These are phyloP conservation scores for Sphagnum contortum DNA, from an alignment of 225 moss, liverwort and hornwort species.

Conservation along the genomic window DNA sequence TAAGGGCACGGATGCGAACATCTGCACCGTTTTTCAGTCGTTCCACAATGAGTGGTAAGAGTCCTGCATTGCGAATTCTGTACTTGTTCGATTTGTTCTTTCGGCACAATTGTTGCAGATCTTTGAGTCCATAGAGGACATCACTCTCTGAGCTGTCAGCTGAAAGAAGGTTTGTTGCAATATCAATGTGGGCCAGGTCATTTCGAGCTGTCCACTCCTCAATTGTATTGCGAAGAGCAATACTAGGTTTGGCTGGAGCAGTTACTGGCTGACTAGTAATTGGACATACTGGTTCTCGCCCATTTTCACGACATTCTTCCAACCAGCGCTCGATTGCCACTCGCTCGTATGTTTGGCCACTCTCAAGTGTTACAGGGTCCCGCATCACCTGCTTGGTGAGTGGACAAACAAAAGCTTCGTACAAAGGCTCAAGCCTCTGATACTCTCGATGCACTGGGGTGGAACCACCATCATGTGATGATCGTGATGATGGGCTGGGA, in stretches of 20 bases:
- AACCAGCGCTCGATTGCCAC: constrained; percentile 88
- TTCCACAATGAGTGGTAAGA: constrained; percentile 62
- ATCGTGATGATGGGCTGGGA: constrained; percentile 39
- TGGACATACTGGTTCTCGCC: constrained; percentile 52
- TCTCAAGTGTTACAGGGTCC: constrained; percentile 82
- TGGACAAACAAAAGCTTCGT: constrained; percentile 89
- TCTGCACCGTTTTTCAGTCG: constrained; percentile 61
- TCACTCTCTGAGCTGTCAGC: constrained; percentile 42
- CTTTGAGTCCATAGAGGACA: constrained; percentile 63
- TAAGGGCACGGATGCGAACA: constrained; percentile 59
- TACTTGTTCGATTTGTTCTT: constrained; percentile 63
- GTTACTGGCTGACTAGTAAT: constrained; percentile 67
- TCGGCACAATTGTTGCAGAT: constrained; percentile 50
- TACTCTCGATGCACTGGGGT: constrained; percentile 42
- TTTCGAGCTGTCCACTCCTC: constrained; percentile 89
- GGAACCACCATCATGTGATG: constrained; percentile 18
- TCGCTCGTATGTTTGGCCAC: constrained; percentile 69
- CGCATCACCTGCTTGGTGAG: constrained; percentile 93
- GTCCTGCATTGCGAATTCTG: constrained; percentile 47
- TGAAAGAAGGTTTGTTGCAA: constrained; percentile 42
- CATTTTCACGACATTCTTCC: constrained; percentile 64
- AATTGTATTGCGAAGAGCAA: constrained; percentile 86
- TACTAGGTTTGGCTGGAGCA: constrained; percentile 62
- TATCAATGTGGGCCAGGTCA: constrained; percentile 65
- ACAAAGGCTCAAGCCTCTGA: constrained; percentile 72